Conservation (phyloP, 2,329 filamentous ascomycete species). For the Aspergillus arachidicola region DNA sequence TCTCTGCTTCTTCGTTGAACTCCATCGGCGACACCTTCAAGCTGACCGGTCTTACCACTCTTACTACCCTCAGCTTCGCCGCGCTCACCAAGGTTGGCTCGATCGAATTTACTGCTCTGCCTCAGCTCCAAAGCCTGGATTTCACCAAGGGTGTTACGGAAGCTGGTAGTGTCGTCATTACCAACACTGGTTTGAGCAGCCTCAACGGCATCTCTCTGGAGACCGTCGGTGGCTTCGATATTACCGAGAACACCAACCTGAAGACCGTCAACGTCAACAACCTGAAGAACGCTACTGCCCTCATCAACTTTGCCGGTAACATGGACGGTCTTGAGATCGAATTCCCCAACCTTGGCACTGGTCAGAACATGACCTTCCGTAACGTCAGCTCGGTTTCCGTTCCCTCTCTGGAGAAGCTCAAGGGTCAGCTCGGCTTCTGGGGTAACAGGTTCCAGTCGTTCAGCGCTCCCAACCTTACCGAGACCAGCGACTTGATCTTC, state of each 20-base stretch:
- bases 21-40: conserved; percentile 71
- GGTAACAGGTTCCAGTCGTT: conserved; percentile 62
- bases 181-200: conserved; percentile 80
- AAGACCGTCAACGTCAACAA: conserved; percentile 71
- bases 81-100: conserved; percentile 65
- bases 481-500: conserved; percentile 57
- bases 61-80: conserved; percentile 69
- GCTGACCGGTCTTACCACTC: conserved; percentile 67
- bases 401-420: conserved; percentile 72
- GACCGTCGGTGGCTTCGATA: conserved; percentile 71
- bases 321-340: conserved; percentile 69
- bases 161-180: conserved; percentile 71
- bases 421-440: conserved; percentile 81
- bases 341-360: conserved; percentile 77
- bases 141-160: conserved; percentile 68
- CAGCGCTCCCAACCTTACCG: conserved; percentile 50
- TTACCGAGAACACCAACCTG: conserved; percentile 89
- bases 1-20: conserved; percentile 64
- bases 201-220: conserved; percentile 80
- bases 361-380: conserved; percentile 78
- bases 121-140: conserved; percentile 60
- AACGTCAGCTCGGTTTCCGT: conserved; percentile 75
- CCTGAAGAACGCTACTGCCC: conserved; percentile 72
- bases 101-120: conserved; percentile 74
- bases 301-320: conserved; percentile 79